Evolutionary conservation across 495 filamentous ascomycete species (phyloP).

Genomic region (Aspergillus biplanus): DNA sequence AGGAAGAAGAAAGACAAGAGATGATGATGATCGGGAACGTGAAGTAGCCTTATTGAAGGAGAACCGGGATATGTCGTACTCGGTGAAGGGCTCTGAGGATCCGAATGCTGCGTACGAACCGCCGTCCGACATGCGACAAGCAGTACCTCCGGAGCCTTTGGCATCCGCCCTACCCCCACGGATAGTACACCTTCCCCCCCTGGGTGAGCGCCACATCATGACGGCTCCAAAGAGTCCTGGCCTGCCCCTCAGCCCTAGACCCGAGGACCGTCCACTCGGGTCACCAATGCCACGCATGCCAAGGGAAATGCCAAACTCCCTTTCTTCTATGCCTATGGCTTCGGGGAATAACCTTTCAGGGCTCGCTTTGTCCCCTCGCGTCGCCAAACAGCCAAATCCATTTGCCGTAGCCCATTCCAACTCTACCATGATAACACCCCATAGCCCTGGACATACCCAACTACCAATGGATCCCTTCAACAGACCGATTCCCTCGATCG

Average conservation of each 20-base stretch:
- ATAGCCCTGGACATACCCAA: slow-evolving; percentile 9
- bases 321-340: slow-evolving; percentile 69
- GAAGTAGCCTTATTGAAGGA: slow-evolving; percentile 68
- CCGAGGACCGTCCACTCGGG: slow-evolving; percentile 70
- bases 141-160: slow-evolving; percentile 36
- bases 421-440: slow-evolving; percentile 14
- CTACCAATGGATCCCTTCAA: slow-evolving; percentile 19
- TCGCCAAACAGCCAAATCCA: slow-evolving; percentile 66
- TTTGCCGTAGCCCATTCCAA: slow-evolving; percentile 39
- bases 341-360: slow-evolving; percentile 60
- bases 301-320: slow-evolving; percentile 47
- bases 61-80: slow-evolving; percentile 27
- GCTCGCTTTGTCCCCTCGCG: slow-evolving; percentile 72
- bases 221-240: slow-evolving; percentile 80
- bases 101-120: slow-evolving; percentile 7
- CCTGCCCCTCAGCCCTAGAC: slow-evolving; percentile 85
- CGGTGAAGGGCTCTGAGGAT: slow-evolving; percentile 1
- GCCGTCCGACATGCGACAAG: slow-evolving; percentile 29
- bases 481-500: slow-evolving; percentile 43
- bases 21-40: slow-evolving; percentile 82
- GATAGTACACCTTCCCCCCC: slow-evolving; percentile 24
- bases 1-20: slow-evolving; percentile 83
- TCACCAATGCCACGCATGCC: slow-evolving; percentile 73
- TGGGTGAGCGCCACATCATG: slow-evolving; percentile 39
- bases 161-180: slow-evolving; percentile 42